Conservation (phyloP, 1,139 yeast genomes). For the Candida labiduridarum region DNA sequence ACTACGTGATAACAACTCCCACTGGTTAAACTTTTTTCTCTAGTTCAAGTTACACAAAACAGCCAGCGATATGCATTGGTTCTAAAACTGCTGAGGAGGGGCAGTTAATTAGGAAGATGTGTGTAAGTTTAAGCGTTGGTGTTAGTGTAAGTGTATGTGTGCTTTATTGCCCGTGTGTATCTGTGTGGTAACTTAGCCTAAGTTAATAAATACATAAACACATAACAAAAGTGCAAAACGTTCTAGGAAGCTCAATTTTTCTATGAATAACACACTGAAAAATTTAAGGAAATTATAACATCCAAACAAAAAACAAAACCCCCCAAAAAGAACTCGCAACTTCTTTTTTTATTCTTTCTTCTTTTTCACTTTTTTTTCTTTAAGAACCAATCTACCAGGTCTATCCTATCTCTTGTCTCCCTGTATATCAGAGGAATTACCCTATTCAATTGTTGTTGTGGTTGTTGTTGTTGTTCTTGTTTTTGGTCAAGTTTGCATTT, state of each 20-base stretch:
- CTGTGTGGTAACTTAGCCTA: neutral
- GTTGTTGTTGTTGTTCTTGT: constrained; percentile 1
- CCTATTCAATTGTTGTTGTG: neutral
- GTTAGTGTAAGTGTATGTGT: neutral
- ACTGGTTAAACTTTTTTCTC: neutral
- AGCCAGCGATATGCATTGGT: neutral
- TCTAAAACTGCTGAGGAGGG: neutral
- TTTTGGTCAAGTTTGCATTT: neutral
- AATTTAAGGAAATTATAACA: constrained; percentile 1
- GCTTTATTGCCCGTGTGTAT: neutral
- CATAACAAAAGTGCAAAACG: neutral
- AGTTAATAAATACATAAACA: neutral
- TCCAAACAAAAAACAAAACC: neutral
- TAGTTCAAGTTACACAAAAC: neutral
- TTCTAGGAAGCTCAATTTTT: neutral
- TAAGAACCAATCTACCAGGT: no score
- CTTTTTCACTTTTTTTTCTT: neutral
- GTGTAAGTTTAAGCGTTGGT: neutral
- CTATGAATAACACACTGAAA: neutral
- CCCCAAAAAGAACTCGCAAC: neutral
- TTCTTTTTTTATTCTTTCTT: neutral
- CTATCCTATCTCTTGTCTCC: neutral
- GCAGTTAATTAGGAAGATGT: neutral
- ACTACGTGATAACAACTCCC: neutral
- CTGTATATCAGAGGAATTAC: neutral